These are phyloP conservation scores for Suillus sp. DNA, from an alignment of 768 basidiomycete species.

Conservation along the genomic window DNA sequence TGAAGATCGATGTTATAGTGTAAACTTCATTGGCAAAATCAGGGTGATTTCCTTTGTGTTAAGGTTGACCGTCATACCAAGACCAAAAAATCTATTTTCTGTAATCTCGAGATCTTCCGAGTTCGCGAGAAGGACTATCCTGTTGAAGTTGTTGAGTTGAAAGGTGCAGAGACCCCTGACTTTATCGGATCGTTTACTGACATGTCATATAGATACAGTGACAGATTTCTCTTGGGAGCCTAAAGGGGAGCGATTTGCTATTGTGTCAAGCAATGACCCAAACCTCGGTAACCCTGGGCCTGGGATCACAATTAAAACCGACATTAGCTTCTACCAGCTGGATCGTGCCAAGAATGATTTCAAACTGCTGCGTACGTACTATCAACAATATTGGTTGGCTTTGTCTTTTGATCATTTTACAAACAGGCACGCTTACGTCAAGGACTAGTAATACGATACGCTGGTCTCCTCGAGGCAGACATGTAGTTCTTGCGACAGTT, in stretches of 20 bases:
- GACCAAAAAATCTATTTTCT: slow-evolving; percentile 97
- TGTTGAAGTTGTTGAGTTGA: slow-evolving; percentile 95
- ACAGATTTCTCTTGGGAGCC: slow-evolving; percentile 99
- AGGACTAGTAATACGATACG: slow-evolving; percentile 92
- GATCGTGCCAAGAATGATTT: slow-evolving; percentile 94
- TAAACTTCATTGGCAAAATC: slow-evolving; percentile 97
- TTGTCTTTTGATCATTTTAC: slow-evolving; percentile 6
- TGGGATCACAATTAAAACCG: slow-evolving; percentile 94
- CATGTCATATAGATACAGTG: slow-evolving; percentile 68
- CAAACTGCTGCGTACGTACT: slow-evolving; percentile 72
- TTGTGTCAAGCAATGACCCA: slow-evolving; percentile 92
- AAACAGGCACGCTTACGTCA: slow-evolving; percentile 68
- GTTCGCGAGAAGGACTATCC: slow-evolving; percentile 97
- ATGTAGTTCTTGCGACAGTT: slow-evolving; percentile 94
- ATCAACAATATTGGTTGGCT: slow-evolving; percentile 8
- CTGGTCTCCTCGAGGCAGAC: slow-evolving; percentile 96
- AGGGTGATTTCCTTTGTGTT: slow-evolving; percentile 97
- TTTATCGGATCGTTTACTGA: neutral
- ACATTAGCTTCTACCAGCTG: slow-evolving; percentile 94
- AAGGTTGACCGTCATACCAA: slow-evolving; percentile 99
- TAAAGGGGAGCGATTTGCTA: slow-evolving; percentile 94
- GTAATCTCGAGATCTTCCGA: slow-evolving; percentile 97
- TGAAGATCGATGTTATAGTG: slow-evolving; percentile 54
- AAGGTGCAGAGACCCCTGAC: slow-evolving; percentile 55
- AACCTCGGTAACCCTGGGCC: slow-evolving; percentile 89